Evolutionary conservation across 176 grass and related monocot species (phyloP), one percentile per base, ranked within the genome.

Genomic region (Pontederia paniculata): DNA sequence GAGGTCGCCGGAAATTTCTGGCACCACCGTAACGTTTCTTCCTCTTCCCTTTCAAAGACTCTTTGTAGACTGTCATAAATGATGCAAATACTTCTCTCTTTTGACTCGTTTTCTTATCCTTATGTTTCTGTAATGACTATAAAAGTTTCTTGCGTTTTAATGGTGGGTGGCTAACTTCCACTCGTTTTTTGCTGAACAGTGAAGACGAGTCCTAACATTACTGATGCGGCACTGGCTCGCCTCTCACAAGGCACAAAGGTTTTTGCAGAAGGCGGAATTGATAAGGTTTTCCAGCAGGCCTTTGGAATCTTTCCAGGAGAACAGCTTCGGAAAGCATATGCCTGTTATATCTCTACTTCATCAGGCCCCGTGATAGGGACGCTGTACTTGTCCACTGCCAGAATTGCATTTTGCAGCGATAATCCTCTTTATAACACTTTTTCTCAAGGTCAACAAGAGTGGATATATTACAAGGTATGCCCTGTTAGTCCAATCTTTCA

Each of bases 291-390:
- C 67, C 72, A 84, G 41, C 89, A 88, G 80, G 70, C 53, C 66
- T 95, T 95, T 60, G 89, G 78, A 28, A 45, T 20, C 59, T 23
- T 82, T 65, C 84, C 77, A 0, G 80, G 77, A 22, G 81, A 95
- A 71, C 75, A 95, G 59, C 84, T 95, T 11, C 72, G 54, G 70
- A 95, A 95, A 67, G 72, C 84, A 62, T 95, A 88, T 60, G 89
- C 89, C 8, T 95, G 89, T 77, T 95, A 95, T 77, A 64, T 95
- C 54, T 95, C 89, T 63, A 88, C 89, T 61, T 95, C 89, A 44
- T 73, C 84, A 2, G 89, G 89, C 31, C 84, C 81, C 11, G 65
- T 84, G 72, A 95, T 95, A 62, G 89, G 89, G 68, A 95, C 84
- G 54, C 78, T 88, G 19, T 88, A 84, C 74, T 20, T 95, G 62